Evolutionary conservation across 352 stramenopile species (phyloP), one percentile per base, ranked within the genome.

Genomic region (Phytophthora litchii): DNA sequence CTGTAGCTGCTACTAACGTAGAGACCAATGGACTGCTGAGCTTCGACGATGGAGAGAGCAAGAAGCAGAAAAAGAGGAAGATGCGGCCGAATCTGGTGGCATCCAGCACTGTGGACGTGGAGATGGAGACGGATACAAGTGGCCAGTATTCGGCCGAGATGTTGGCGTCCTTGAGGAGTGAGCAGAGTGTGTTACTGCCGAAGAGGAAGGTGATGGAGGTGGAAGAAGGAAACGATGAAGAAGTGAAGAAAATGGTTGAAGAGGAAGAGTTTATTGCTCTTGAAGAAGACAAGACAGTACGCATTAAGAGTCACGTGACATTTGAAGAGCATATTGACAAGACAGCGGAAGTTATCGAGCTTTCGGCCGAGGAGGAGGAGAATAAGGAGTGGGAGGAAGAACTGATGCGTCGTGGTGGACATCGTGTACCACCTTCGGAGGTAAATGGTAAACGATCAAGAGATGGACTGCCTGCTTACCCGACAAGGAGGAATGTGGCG

Each of bases 181-280:
- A 90, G n/a, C 83, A 93, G 54, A 91, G 86, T 17, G 72, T 90
- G 38, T 40, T 88, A 48, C 43, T 80, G 36, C 43, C 67, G 4
- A 38, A 34, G 13, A 54, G 6, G 7, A 42, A 59, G 10, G 61
- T 54, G 29, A 72, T 76, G 32, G 59, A 72, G 4, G 54, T 72
- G 31, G 34, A 70, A 48, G 17, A 10, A 38, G 60, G 23, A n/a
- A 70, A 67, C 16, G 65, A 70, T 37, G 34, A 53, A 47, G 41
- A 35, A 32, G 63, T 60, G 3, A 21, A 59, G 17, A 51, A 49
- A 6, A 19, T 12, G 27, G 45, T 68, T 29, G 56, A 67, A 27
- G 71, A 67, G 42, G 80, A 87, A 10, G 81, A 89, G 10, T 91
- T 91, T 62, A 91, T 93, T 45, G 69, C 80, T 29, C 58, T 93